Evolutionary conservation across 768 basidiomycete species (phyloP).

Genomic region (Heimioporus sp.): DNA sequence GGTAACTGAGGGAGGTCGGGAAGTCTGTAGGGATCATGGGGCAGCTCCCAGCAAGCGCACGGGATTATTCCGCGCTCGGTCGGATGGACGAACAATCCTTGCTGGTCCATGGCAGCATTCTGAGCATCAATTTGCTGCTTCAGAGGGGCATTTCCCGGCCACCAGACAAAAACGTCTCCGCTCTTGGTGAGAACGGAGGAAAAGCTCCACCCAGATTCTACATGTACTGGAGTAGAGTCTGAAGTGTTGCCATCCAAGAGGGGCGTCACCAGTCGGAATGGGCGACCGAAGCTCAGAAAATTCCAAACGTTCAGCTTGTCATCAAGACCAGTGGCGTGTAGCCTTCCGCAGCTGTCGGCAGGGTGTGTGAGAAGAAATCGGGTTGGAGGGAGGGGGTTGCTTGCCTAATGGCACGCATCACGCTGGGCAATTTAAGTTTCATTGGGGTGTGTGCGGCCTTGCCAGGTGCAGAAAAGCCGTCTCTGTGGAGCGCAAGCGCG

Average conservation of each 20-base stretch:
- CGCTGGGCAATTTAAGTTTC: slow-evolving; percentile 54
- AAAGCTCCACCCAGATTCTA: slow-evolving; percentile 81
- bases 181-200: slow-evolving; percentile 68
- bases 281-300: slow-evolving; percentile 75
- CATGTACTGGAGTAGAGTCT: slow-evolving; percentile 52
- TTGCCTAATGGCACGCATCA: slow-evolving; percentile 67
- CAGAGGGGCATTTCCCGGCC: slow-evolving; percentile 55
- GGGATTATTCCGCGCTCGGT: slow-evolving; percentile 46
- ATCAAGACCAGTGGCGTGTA: slow-evolving; percentile 70
- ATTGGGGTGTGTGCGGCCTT: slow-evolving; percentile 53
- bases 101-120: slow-evolving; percentile 46
- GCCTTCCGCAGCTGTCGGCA: slow-evolving; percentile 65
- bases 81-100: slow-evolving; percentile 30
- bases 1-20: slow-evolving; percentile 65
- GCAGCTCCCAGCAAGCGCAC: slow-evolving; percentile 60
- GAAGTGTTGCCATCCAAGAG: slow-evolving; percentile 41
- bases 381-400: neutral
- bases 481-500: slow-evolving; percentile 36
- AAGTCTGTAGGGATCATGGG: slow-evolving; percentile 52
- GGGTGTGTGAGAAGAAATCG: slow-evolving; percentile 11
- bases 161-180: slow-evolving; percentile 77
- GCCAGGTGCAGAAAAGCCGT: slow-evolving; percentile 56
- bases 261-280: slow-evolving; percentile 53
- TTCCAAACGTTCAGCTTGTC: slow-evolving; percentile 62
- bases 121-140: slow-evolving; percentile 34